These are phyloP conservation scores for Tremella fuciformis DNA, from an alignment of 768 basidiomycete genomes.

Conservation along the genomic window DNA sequence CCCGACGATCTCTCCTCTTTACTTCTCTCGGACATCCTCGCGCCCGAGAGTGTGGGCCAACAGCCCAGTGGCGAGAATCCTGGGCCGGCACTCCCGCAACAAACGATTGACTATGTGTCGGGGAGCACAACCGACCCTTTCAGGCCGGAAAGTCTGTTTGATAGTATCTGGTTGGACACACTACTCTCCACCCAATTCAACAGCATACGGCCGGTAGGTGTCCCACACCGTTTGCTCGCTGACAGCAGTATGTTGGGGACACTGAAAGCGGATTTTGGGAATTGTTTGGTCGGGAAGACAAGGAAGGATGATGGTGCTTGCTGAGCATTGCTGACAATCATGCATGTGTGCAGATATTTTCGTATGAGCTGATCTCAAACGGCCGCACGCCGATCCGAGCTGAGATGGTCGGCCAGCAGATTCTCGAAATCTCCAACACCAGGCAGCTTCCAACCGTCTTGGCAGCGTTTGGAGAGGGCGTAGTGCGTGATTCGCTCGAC, in stretches of 20 bases:
- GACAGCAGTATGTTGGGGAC: neutral
- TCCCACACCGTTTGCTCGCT: neutral
- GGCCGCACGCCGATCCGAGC: neutral
- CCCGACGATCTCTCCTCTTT: neutral
- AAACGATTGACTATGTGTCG: neutral
- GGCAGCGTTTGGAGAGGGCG: slow-evolving; percentile 7
- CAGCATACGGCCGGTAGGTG: neutral
- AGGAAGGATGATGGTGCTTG: no score
- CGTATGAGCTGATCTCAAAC: no score
- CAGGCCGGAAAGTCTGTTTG: slow-evolving; percentile 1
- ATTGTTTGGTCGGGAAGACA: neutral
- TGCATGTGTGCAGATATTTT: no score
- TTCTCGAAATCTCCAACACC: slow-evolving; percentile 47
- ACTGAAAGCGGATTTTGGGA: slow-evolving; percentile 1
- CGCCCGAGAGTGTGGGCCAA: neutral
- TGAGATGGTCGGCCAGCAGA: slow-evolving; percentile 10
- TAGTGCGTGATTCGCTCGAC: slow-evolving; percentile 33
- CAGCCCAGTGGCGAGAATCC: neutral
- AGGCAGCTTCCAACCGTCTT: slow-evolving; percentile 12
- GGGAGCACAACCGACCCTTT: slow-evolving; percentile 2
- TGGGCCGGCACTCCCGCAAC: neutral
- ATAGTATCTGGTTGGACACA: slow-evolving; percentile 3
- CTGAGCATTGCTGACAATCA: no score
- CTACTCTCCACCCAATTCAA: slow-evolving; percentile 1
- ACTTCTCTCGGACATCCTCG: no score